Evolutionary conservation across 208 protist genomes (phyloP), one percentile per base, ranked within the genome.

Genomic region (Crithidia brevicula): DNA sequence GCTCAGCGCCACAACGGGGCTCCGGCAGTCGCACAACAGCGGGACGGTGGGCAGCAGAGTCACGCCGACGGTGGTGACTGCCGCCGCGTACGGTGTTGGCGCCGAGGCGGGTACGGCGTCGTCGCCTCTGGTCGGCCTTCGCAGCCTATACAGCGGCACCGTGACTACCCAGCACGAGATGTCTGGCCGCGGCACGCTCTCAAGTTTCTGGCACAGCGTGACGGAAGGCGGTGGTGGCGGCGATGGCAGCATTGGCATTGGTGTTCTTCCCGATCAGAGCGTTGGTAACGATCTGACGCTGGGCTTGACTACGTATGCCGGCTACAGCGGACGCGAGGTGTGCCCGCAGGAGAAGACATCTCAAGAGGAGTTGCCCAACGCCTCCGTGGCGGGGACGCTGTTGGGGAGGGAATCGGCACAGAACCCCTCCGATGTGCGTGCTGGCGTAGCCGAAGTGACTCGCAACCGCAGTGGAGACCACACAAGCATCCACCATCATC

Each of bases 181-280:
- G 18, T 50, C 43, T 8, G 58, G 30, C 28, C 58, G 28, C 18
- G 16, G 4, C 28, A 54, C 46, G 31, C 31, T 45, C 20, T 40
- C 59, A 1, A 65, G 59, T 45, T 43, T 54, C 20, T 54, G 28
- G 59, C 59, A 31, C 30, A 65, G 59, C 33, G 45, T 54, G 31
- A 54, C 46, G 18, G 57, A 63, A 9, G 18, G 42, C 57, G 43
- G 18, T 20, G 36, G 36, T 16, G 36, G 10, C 15, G 36, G 36
- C 15, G 36, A 7, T 16, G 36, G 10, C 8, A 40, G 0, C 36
- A 40, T 7, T 40, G 36, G 36, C 15, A 13, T 40, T 0, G 10
- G 15, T 1, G 15, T 38, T 23, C 20, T 54, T n/a, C 22, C 45
- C 9, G 45, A 53, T 8, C 23, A 20, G 3, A 43, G 31, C 8